These are phyloP conservation scores for Phaeosphaeriaceae sp. DNA, from an alignment of 2,329 filamentous ascomycete species.

Conservation along the genomic window DNA sequence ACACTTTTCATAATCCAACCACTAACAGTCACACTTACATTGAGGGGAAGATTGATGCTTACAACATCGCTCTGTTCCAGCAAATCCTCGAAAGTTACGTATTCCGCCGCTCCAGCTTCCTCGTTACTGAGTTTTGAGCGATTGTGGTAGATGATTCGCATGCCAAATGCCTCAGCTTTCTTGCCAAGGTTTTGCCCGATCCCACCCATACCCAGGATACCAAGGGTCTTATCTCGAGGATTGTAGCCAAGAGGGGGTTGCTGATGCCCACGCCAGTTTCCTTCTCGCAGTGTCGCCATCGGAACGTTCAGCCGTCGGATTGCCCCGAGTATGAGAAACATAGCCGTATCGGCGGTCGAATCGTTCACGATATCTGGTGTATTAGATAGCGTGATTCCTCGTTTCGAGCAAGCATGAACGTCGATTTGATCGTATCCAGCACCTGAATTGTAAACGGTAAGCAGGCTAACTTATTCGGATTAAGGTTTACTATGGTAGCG, in stretches of 20 bases:
- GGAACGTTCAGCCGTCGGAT: conserved; percentile 73
- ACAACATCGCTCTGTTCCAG: conserved; percentile 74
- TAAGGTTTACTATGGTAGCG: no score
- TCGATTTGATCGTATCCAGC: conserved; percentile 88
- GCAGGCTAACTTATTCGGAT: background rate
- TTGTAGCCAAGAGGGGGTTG: conserved; percentile 71
- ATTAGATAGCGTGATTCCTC: conserved; percentile 75
- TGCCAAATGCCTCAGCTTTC: conserved; percentile 77
- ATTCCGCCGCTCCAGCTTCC: conserved; percentile 64
- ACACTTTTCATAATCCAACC: no score
- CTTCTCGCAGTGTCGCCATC: conserved; percentile 69
- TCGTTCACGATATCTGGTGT: conserved; percentile 82
- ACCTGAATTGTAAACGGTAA: conserved; percentile 53
- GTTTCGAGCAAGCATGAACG: conserved; percentile 71
- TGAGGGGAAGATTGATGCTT: conserved; percentile 80
- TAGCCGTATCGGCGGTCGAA: conserved; percentile 79
- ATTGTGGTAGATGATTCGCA: conserved; percentile 78
- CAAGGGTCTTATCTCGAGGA: conserved; percentile 77
- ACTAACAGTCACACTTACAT: conserved; percentile 63
- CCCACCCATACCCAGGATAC: conserved; percentile 85
- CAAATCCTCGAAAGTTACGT: conserved; percentile 76
- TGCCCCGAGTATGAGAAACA: conserved; percentile 82
- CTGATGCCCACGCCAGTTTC: conserved; percentile 69
- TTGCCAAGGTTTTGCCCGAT: conserved; percentile 79
- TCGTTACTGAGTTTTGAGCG: conserved; percentile 65